These are phyloP conservation scores for Tilletia setariae DNA, from an alignment of 1,284 basidiomycete species.

Conservation along the genomic window DNA sequence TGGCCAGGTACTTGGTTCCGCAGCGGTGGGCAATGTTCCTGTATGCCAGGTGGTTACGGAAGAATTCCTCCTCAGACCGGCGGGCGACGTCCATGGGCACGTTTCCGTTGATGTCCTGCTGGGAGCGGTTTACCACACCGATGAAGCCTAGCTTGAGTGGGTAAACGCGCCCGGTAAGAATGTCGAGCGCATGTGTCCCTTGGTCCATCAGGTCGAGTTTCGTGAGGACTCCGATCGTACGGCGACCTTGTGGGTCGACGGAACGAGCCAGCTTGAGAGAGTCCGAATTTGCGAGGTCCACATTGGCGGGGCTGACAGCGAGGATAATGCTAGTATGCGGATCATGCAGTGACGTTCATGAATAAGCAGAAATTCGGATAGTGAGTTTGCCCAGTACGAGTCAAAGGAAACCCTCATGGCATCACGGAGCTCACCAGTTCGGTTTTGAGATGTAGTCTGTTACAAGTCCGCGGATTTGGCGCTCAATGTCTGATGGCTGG, in stretches of 20 bases:
- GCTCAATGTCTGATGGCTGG: constrained; percentile 81
- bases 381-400: constrained; percentile 5
- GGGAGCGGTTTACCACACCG: constrained; percentile 92
- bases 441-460: constrained; percentile 94
- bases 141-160: constrained; percentile 97
- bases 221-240: constrained; percentile 92
- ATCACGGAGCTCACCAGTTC: constrained; percentile 67
- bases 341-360: no score
- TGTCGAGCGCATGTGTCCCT: constrained; percentile 93
- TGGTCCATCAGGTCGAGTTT: constrained; percentile 99
- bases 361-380: no score
- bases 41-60: constrained; percentile 83
- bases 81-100: constrained; percentile 82
- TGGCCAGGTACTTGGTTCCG: constrained; percentile 90
- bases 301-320: constrained; percentile 92
- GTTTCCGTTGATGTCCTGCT: constrained; percentile 91
- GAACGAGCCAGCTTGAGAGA: constrained; percentile 91
- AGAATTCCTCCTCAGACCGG: constrained; percentile 85
- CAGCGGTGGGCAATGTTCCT: constrained; percentile 95
- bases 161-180: constrained; percentile 92
- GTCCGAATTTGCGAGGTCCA: constrained; percentile 97
- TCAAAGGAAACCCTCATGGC: neutral
- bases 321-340: constrained; percentile 73
- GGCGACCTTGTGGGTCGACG: constrained; percentile 89
- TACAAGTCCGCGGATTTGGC: constrained; percentile 90